Conservation (phyloP, 306 rosid species). For the Cicer arietinum region DNA sequence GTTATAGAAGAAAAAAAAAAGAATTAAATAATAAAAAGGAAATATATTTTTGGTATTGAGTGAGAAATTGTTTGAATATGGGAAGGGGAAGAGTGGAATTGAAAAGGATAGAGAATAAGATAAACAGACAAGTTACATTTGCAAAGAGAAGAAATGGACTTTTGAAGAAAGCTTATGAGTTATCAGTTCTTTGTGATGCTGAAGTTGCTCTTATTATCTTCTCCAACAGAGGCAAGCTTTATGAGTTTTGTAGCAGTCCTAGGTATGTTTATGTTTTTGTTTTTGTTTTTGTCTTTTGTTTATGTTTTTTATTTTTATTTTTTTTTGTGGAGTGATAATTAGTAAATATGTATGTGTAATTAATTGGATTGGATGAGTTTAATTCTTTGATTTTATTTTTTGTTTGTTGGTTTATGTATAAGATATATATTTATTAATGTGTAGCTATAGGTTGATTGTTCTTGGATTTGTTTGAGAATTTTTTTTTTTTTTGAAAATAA, state of each 20-base stretch:
- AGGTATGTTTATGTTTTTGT: conserved; percentile 57
- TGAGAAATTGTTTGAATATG: conserved; percentile 40
- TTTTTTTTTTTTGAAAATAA: not conserved
- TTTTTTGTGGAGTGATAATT: not conserved
- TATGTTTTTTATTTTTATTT: not conserved
- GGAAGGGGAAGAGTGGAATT: conserved; percentile 96
- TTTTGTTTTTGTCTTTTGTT: not conserved
- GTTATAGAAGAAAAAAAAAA: not conserved
- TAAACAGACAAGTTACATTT: conserved; percentile 95
- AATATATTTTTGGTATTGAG: not conserved
- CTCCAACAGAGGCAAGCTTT: conserved; percentile 92
- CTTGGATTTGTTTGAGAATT: conserved; percentile 34
- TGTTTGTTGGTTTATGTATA: not conserved
- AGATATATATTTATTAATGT: conserved; percentile 10
- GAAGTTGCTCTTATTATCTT: conserved; percentile 94
- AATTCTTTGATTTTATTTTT: not conserved
- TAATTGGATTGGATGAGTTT: not conserved
- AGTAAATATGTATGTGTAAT: not conserved
- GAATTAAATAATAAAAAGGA: not conserved
- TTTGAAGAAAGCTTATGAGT: conserved; percentile 92
- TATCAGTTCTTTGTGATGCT: conserved; percentile 81
- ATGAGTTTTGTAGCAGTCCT: conserved; percentile 84
- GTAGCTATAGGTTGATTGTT: not conserved
- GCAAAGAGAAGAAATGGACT: conserved; percentile 94
- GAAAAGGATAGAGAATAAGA: conserved; percentile 97